Evolutionary conservation across 2,329 filamentous ascomycete species (phyloP).

Genomic region (Penicillium sp.): DNA sequence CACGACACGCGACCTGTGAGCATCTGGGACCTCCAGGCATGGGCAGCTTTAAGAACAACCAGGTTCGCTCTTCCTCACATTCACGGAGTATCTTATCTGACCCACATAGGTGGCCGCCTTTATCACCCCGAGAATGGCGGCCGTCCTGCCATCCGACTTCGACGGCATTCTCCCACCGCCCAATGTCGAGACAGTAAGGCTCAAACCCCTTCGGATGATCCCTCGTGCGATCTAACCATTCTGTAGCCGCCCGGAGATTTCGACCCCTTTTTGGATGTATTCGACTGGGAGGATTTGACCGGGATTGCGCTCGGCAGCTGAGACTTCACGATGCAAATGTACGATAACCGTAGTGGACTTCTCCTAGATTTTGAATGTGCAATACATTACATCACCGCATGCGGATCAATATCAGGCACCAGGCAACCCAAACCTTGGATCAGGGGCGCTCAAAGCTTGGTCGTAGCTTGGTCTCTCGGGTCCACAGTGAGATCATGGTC

Average conservation of each 20-base stretch:
- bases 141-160: constrained; percentile 22
- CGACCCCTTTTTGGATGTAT: constrained; percentile 34
- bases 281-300: constrained; percentile 34
- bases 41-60: constrained; percentile 31
- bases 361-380: not conserved
- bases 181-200: constrained; percentile 27
- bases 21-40: constrained; percentile 29
- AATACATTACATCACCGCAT: not conserved
- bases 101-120: constrained; percentile 13
- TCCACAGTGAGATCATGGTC: constrained; percentile 17
- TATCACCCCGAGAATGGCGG: constrained; percentile 20
- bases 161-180: constrained; percentile 21
- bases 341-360: not conserved
- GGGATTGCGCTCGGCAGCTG: constrained; percentile 26
- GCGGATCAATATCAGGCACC: not conserved
- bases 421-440: not conserved
- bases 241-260: constrained; percentile 27
- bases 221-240: not conserved
- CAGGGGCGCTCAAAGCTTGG: not conserved
- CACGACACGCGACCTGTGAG: constrained; percentile 31
- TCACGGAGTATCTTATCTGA: not conserved
- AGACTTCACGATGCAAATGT: not conserved
- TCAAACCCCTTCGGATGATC: not conserved
- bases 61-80: constrained; percentile 16
- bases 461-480: not conserved